Evolutionary conservation across 192 early-diverging fungal genomes (phyloP).

Genomic region (Chytriomyces sp.): DNA sequence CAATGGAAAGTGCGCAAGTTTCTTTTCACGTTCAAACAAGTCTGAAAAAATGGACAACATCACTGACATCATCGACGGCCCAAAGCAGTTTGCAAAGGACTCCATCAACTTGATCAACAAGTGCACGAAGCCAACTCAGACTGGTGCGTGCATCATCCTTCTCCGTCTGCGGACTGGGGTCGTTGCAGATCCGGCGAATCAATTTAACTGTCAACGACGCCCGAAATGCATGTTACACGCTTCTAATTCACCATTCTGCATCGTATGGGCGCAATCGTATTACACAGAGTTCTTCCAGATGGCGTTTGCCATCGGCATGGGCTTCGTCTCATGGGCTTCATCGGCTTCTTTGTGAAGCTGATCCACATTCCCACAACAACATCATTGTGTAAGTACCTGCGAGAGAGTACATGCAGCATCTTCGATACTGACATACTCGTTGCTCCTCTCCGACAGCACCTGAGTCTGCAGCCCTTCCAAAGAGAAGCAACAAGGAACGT

Average conservation of each 20-base stretch:
- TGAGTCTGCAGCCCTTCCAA: too few relatives aligned
- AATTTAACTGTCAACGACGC: too few relatives aligned
- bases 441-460: too few relatives aligned
- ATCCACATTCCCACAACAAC: conserved; percentile 99
- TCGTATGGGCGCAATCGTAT: background rate
- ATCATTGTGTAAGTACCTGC: conserved; percentile 79
- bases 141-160: conserved; percentile 59
- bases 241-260: background rate
- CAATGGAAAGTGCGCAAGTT: too few relatives aligned
- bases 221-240: too few relatives aligned
- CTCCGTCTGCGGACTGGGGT: background rate
- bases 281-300: conserved; percentile 90
- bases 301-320: conserved; percentile 59
- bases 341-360: conserved; percentile 70
- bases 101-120: conserved; percentile 89
- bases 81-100: conserved; percentile 92
- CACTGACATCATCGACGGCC: conserved; percentile 80
- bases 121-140: conserved; percentile 96
- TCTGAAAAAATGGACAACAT: conserved; percentile 49
- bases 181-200: background rate
- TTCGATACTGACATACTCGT: too few relatives aligned
- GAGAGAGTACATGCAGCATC: too few relatives aligned
- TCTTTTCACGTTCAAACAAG: too few relatives aligned
- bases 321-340: conserved; percentile 40
- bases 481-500: too few relatives aligned